Base-by-base conservation (phyloP, 768 basidiomycete species). In the Gautieria morchelliformis region DNA sequence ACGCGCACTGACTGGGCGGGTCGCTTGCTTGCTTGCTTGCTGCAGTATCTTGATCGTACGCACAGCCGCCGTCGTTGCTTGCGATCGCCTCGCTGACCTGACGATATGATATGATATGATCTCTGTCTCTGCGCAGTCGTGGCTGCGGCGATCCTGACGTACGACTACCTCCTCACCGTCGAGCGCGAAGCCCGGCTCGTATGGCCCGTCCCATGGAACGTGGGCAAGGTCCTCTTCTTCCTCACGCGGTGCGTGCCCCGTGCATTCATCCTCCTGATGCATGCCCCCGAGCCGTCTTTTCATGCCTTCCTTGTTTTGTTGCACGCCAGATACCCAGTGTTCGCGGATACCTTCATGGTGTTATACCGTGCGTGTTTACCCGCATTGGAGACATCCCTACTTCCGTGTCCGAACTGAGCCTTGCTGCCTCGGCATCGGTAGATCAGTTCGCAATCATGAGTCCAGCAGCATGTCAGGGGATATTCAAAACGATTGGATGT, bases 141-240 rank as follows among this genome's bases (percentile, higher is more conserved):
- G 4, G 46, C 46, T 20, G 46, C 46, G 4, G 46, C 46, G 12
- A 30, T 48, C 10, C 46, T 48, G 3, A 22, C 12, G 20, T 65
- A 61, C 53, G 67, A 68, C 59, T 65, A 61, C 56, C 37, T 66
- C 24, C 56, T 67, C 52, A 68, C 67, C 15, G 53, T 68, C 10
- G 59, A 63, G 4, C 17, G 62, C 15, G 67, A 69, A 64, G 56
- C 66, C 37, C 58, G 62, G 27, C 58, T 62, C 33, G 58, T 67
- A 12, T 69, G 68, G 68, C 56, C 52, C 12, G 58, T 60, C 3
- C 57, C 51, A 40, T 67, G 64, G 62, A 56, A 60, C 35, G 22
- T 62, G 1, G 61, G 65, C 14, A 69, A 67, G 42, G 52, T 53
- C 48, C 54, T 68, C 22, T 70, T 66, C 54, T 52, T 69, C 35